phyloP scores from a whole-genome alignment of 139 green algal genomes.

The Dunaliella primolecta region DNA sequence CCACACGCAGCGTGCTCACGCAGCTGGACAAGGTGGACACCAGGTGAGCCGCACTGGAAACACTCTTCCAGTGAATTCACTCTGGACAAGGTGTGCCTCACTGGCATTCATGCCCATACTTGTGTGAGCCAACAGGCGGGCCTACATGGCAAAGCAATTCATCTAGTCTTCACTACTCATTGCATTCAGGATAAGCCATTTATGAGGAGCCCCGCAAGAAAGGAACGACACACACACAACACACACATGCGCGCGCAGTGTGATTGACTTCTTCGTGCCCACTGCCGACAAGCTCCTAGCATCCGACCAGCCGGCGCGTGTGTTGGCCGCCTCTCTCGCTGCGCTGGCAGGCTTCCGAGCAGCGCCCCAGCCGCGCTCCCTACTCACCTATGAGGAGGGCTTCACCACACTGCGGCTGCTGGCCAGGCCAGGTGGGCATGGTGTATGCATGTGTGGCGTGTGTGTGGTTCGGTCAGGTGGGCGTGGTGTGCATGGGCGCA shows the following conservation, averaged over 20 bases:
- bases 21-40: conserved; percentile 61
- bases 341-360: conserved; percentile 81
- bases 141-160: neutral
- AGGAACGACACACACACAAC: no score
- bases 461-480: neutral
- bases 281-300: conserved; percentile 73
- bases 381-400: conserved; percentile 78
- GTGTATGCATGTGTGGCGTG: neutral
- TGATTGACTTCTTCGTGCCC: conserved; percentile 81
- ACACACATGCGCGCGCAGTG: no score
- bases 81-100: no score
- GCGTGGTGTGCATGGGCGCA: neutral
- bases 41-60: no score
- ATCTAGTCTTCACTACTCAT: no score
- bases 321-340: conserved; percentile 82
- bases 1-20: conserved; percentile 50
- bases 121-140: neutral
- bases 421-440: conserved; percentile 25
- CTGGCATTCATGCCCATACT: no score
- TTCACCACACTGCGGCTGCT: conserved; percentile 64
- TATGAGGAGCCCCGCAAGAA: no score
- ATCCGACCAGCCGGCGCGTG: conserved; percentile 46
- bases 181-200: no score
- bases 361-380: conserved; percentile 49
- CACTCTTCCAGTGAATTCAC: no score